Evolutionary conservation across 768 basidiomycete genomes (phyloP).

Genomic region (Favolaschia claudopus): DNA sequence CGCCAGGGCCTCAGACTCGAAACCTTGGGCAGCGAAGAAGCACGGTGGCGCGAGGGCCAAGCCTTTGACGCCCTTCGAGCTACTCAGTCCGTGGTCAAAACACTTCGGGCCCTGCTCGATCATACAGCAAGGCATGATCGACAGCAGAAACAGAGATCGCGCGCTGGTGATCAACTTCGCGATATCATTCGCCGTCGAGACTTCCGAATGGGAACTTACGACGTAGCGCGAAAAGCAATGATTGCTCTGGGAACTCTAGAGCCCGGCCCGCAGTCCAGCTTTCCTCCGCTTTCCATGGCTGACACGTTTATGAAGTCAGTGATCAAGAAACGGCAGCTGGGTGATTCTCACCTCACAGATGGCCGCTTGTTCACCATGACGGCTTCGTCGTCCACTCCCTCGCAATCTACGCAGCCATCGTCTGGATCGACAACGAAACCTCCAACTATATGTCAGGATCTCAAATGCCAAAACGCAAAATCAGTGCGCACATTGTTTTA

Average conservation of each 20-base stretch:
- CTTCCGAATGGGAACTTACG: neutral
- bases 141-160: neutral
- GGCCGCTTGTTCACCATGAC: too few relatives aligned
- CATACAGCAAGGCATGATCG: neutral
- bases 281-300: too few relatives aligned
- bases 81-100: neutral
- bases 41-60: neutral
- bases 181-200: neutral
- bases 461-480: too few relatives aligned
- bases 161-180: neutral
- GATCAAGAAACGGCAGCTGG: too few relatives aligned
- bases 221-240: neutral
- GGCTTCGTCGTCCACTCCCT: too few relatives aligned
- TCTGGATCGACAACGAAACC: too few relatives aligned
- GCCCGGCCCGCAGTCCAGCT: too few relatives aligned
- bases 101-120: neutral
- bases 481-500: too few relatives aligned
- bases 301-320: too few relatives aligned
- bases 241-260: neutral
- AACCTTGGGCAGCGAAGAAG: neutral
- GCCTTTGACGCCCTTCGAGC: neutral
- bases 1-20: neutral
- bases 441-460: too few relatives aligned
- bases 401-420: too few relatives aligned
- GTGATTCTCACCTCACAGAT: too few relatives aligned